Base-by-base conservation (phyloP, 1,284 basidiomycete species). In the Earliella scabrosa region DNA sequence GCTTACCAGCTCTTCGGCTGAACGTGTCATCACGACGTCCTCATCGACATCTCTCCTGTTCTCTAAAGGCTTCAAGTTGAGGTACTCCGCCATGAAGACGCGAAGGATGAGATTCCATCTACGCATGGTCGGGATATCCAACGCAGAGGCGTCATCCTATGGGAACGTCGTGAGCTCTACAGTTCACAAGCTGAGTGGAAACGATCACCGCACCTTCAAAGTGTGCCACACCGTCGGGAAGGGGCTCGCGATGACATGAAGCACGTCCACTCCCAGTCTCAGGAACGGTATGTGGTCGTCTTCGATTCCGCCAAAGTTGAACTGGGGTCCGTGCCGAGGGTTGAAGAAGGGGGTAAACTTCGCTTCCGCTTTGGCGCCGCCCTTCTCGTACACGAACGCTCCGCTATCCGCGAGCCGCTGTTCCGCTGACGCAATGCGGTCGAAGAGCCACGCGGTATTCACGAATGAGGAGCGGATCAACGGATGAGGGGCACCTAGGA, bases 221-320 rank as follows among this genome's bases (percentile, higher is more conserved):
- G 82, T 90, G 73, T 98, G 97, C 97, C 97, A 98, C 6, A 97
- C 95, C 2, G 48, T 59, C 0, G 97, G 97, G 71, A 99, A 99
- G 0, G 93, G 95, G 39, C 83, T 84, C 0, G 96, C 76, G 57
- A 99, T 99, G 47, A 99, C 69, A 71, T 99, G 97, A 60, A 99
- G 73, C 45, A 98, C 77, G 54, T 87, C 93, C 18, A 99, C 95
- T 6, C 97, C 97, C 50, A 80, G 75, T 34, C 78, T 73, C 41
- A 97, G 68, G 75, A 99, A 99, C 14, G 97, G 97, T 24, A 95
- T 72, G 72, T 99, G 97, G 74, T 99, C 97, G 72, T 99, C 97
- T 39, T 87, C 93, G 56, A 98, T 90, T 44, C 87, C 88, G 1
- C 84, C 86, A 16, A 74, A 70, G 57, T 78, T 81, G 31, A 66